Base-by-base conservation (phyloP, 2,329 filamentous ascomycete genomes). In the Aspergillus japonicus region DNA sequence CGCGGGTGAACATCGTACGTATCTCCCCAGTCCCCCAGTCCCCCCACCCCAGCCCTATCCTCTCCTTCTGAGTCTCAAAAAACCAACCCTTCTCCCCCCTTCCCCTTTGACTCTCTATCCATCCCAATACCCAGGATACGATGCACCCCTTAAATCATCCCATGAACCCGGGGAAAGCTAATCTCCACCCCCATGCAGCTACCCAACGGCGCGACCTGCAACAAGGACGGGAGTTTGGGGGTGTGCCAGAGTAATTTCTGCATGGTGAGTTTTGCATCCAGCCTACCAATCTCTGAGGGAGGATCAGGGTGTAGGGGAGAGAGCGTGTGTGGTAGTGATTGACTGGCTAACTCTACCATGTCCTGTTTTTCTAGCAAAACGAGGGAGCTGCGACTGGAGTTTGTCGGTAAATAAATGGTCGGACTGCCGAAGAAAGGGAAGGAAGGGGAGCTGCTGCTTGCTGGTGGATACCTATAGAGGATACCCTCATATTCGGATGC, bases 211-310 rank as follows among this genome's bases (percentile, higher is more conserved):
- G 23, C 52, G 5, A 29, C 52, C n/a, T 54, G 52, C 24, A 47
- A 31, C 21, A 54, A 54, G 39, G 52, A 54, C 21, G 52, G 52
- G n/a, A 54, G 52, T 31, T 31, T 54, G 52, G 52, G 52, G 5
- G 26, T 47, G 10, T 54, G 52, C 16, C 21, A 19, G 10, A 54
- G 52, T 54, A 44, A 44, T 12, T 47, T 47, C 21, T 54, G 52
- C 24, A 12, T 54, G 10, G 52, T 54, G 23, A 54, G 39, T 54
- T 7, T 29, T 35, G 7, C 11, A 12, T 31, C 12, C 23, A 5
- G 24, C 23, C 19, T 3, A 8, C 23, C 2, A 19, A 5, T 35
- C 14, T 1, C 29, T 33, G 16, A 14, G 7, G 31, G 31, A 8
- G 31, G 31, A 23, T 23, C 23, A 33, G 11, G 11, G 31, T 1